phyloP scores from a whole-genome alignment of 768 basidiomycete genomes.

The Leccinum uliginosum region DNA sequence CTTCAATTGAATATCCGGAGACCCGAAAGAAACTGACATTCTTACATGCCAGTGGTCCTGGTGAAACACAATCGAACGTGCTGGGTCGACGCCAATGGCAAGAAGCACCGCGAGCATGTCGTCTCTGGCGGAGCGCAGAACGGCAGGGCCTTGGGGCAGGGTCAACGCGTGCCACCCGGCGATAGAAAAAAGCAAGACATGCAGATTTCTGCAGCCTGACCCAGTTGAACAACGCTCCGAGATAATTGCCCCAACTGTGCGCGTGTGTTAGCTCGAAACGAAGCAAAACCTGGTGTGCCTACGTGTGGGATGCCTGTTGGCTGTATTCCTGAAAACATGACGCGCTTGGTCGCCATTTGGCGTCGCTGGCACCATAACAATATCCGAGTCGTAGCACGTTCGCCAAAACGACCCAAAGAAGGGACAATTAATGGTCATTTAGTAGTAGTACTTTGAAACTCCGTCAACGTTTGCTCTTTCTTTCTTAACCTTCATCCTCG shows the following conservation, averaged over 20 bases:
- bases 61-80: constrained; percentile 71
- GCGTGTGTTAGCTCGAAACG: neutral
- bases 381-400: neutral
- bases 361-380: constrained; percentile 11
- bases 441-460: constrained; percentile 26
- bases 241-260: constrained; percentile 84
- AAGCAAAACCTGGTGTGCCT: constrained; percentile 17
- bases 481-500: neutral
- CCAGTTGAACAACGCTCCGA: constrained; percentile 91
- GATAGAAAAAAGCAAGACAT: constrained; percentile 71
- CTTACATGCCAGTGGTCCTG: constrained; percentile 87
- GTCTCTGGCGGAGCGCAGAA: constrained; percentile 55
- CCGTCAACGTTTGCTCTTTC: constrained; percentile 12
- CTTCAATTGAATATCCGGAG: neutral
- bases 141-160: constrained; percentile 75
- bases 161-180: constrained; percentile 96
- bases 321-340: constrained; percentile 89
- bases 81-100: constrained; percentile 80
- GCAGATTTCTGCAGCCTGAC: constrained; percentile 68
- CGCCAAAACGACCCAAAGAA: constrained; percentile 6
- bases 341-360: constrained; percentile 24
- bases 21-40: neutral
- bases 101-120: constrained; percentile 82
- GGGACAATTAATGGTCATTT: constrained; percentile 10
- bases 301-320: constrained; percentile 92